Evolutionary conservation across 1,139 yeast species (phyloP).

Genomic region (Wickerhamomyces sp.): DNA sequence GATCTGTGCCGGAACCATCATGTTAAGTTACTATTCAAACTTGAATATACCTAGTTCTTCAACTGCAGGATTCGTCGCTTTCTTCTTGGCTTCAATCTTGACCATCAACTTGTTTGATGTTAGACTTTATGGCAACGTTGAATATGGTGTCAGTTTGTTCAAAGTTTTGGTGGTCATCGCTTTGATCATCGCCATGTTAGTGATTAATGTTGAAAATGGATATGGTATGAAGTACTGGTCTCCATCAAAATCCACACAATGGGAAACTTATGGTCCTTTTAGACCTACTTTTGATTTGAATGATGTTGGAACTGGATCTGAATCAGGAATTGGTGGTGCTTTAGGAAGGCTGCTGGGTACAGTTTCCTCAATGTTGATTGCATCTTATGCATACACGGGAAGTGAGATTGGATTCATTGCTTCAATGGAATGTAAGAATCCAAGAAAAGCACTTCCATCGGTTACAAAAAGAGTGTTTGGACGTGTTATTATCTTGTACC

Average conservation of each 20-base stretch:
- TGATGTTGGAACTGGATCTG: slow-evolving; percentile 44
- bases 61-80: slow-evolving; percentile 62
- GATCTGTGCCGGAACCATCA: slow-evolving; percentile 70
- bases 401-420: slow-evolving; percentile 81
- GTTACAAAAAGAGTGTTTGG: slow-evolving; percentile 74
- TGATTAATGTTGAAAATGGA: slow-evolving; percentile 48
- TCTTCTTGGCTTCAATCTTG: slow-evolving; percentile 47
- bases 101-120: slow-evolving; percentile 58
- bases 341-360: slow-evolving; percentile 63
- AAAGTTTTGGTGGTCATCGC: slow-evolving; percentile 52
- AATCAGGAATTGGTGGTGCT: slow-evolving; percentile 53
- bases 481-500: slow-evolving; percentile 63
- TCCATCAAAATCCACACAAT: slow-evolving; percentile 41
- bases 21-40: slow-evolving; percentile 60
- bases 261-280: slow-evolving; percentile 62
- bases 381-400: slow-evolving; percentile 73
- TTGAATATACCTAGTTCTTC: slow-evolving; percentile 47
- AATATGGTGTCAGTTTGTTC: slow-evolving; percentile 55
- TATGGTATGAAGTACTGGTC: slow-evolving; percentile 71
- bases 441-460: slow-evolving; percentile 70
- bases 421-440: slow-evolving; percentile 82
- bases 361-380: slow-evolving; percentile 56
- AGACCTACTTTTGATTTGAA: slow-evolving; percentile 60
- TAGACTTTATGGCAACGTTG: slow-evolving; percentile 70
- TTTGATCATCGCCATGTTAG: slow-evolving; percentile 60